These are phyloP conservation scores for Hydnomerulius pinastri DNA, from an alignment of 768 basidiomycete species.

Conservation along the genomic window DNA sequence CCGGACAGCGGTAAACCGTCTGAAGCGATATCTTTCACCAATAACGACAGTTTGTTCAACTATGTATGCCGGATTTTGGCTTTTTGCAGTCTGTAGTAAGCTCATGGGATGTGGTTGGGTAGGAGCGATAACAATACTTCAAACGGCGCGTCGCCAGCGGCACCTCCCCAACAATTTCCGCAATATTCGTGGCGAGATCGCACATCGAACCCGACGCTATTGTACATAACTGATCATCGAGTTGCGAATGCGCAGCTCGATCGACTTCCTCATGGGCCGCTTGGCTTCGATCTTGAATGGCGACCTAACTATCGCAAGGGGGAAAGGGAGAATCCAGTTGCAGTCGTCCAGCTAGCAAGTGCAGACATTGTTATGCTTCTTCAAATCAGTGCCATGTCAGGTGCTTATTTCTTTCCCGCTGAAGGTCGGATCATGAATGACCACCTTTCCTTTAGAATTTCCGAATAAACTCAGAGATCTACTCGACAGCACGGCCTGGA, in stretches of 20 bases:
- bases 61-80: background rate
- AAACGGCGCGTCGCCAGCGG: background rate
- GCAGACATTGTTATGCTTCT: slow-evolving; percentile 57
- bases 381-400: slow-evolving; percentile 62
- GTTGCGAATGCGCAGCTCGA: slow-evolving; percentile 24
- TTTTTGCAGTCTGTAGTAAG: no score
- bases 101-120: background rate
- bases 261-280: slow-evolving; percentile 23
- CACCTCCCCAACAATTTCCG: slow-evolving; percentile 4
- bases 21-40: no score
- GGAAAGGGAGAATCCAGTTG: slow-evolving; percentile 60
- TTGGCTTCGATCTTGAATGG: slow-evolving; percentile 85
- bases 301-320: slow-evolving; percentile 60
- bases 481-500: slow-evolving; percentile 51
- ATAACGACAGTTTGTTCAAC: background rate
- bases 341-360: slow-evolving; percentile 73
- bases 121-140: background rate
- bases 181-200: slow-evolving; percentile 24
- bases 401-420: slow-evolving; percentile 21
- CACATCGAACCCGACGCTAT: slow-evolving; percentile 19
- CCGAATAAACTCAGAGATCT: slow-evolving; percentile 52
- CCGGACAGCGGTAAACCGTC: background rate
- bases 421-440: background rate
- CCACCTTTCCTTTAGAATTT: slow-evolving; percentile 44
- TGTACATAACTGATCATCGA: slow-evolving; percentile 36